phyloP scores from a whole-genome alignment of 768 basidiomycete genomes.

The Suillus alpinus region DNA sequence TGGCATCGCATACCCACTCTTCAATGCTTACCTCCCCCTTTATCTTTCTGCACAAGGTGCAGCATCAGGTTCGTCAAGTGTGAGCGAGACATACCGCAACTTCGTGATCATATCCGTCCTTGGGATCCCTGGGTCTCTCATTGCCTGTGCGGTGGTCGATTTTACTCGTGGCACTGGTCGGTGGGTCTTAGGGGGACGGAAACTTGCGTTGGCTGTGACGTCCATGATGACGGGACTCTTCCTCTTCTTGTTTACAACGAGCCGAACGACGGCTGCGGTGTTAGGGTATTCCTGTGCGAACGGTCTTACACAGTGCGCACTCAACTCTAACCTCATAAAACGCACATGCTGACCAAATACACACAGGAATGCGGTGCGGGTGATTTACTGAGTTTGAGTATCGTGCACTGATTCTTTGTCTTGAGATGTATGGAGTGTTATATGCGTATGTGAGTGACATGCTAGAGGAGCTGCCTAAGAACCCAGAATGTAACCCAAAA shows the following conservation, averaged over 20 bases:
- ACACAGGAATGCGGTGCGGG: slow-evolving; percentile 35
- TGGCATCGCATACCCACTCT: slow-evolving; percentile 54
- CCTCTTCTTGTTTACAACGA: slow-evolving; percentile 51
- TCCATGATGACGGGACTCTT: slow-evolving; percentile 45
- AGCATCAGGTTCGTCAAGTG: slow-evolving; percentile 16
- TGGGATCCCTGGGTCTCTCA: slow-evolving; percentile 45
- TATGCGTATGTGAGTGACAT: slow-evolving; percentile 39
- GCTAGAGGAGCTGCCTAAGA: not conserved
- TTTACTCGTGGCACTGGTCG: slow-evolving; percentile 31
- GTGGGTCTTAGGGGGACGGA: slow-evolving; percentile 43
- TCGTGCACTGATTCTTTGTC: slow-evolving; percentile 3
- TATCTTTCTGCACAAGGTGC: slow-evolving; percentile 39
- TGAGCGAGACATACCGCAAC: slow-evolving; percentile 41
- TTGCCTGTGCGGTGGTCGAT: slow-evolving; percentile 45
- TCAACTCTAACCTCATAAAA: not conserved
- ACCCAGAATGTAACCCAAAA: not conserved
- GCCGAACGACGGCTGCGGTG: slow-evolving; percentile 35
- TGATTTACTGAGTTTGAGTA: not conserved
- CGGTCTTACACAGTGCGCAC: slow-evolving; percentile 38
- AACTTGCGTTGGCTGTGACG: slow-evolving; percentile 43
- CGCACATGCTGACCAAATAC: not conserved
- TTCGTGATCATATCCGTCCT: slow-evolving; percentile 46
- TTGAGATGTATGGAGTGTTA: slow-evolving; percentile 48
- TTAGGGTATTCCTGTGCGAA: slow-evolving; percentile 47
- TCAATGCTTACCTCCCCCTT: slow-evolving; percentile 48